A percentile compares a stretch with the other conserved stretches of the same genome.
Evolutionary conservation across 116 monocot genomes (phyloP).

Genomic region (Phalaenopsis hybrid): DNA sequence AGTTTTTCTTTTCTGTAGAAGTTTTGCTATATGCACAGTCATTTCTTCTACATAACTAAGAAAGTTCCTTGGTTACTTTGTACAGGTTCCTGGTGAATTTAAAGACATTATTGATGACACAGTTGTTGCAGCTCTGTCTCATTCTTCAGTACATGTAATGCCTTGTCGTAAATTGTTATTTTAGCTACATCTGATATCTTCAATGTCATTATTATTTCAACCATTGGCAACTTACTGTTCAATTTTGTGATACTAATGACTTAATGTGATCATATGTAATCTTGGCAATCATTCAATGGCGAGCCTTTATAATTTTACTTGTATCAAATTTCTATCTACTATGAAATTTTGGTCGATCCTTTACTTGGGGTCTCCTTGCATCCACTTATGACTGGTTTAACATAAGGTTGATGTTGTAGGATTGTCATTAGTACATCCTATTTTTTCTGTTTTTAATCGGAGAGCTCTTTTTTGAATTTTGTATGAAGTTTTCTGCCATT

Average conservation of each 20-base stretch:
- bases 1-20: background rate
- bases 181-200: too few relatives aligned
- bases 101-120: conserved; percentile 88
- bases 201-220: background rate
- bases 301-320: background rate
- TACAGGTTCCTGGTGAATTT: conserved; percentile 88
- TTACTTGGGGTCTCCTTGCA: background rate
- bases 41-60: background rate
- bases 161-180: background rate
- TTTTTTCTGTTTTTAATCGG: background rate
- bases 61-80: background rate
- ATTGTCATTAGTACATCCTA: background rate
- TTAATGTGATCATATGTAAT: background rate
- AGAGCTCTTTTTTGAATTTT: background rate
- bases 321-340: background rate
- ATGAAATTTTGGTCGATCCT: background rate
- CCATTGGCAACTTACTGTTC: background rate
- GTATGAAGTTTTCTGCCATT: background rate
- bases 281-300: background rate
- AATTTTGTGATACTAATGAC: background rate
- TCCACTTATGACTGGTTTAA: background rate
- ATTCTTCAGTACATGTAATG: conserved; percentile 82
- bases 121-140: conserved; percentile 84
- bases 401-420: background rate
- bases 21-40: background rate